Evolutionary conservation across 208 protist genomes (phyloP).

Genomic region (Leishmania aethiopica): DNA sequence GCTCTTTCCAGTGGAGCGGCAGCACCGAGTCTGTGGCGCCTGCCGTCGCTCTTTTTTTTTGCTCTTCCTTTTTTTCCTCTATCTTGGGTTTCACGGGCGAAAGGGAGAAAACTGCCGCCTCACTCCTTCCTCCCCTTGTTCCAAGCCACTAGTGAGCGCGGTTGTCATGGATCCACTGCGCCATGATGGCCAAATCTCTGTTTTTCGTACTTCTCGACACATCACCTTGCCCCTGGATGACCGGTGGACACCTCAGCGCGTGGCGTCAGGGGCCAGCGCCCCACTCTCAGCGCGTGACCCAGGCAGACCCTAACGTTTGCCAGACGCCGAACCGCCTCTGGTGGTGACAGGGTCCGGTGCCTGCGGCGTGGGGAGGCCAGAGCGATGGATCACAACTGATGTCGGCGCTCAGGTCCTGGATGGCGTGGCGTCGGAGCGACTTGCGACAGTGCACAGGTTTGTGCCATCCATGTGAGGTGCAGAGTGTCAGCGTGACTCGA

Average conservation of each 20-base stretch:
- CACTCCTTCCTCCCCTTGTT: background rate
- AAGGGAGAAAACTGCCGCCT: background rate
- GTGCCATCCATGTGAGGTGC: background rate
- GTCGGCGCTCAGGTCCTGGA: background rate
- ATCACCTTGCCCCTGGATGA: background rate
- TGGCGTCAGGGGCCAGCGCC: background rate
- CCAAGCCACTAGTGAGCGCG: background rate
- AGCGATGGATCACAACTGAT: background rate
- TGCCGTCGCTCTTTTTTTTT: background rate
- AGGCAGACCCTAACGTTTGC: background rate
- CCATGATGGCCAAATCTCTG: background rate
- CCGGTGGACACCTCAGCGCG: background rate
- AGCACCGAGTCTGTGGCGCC: background rate
- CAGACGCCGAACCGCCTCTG: background rate
- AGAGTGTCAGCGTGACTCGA: background rate
- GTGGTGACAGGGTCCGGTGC: background rate
- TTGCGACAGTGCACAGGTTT: background rate
- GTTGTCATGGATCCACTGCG: background rate
- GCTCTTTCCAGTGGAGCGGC: background rate
- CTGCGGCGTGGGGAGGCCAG: background rate
- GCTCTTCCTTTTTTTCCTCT: background rate
- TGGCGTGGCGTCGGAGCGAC: background rate
- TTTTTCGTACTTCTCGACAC: background rate
- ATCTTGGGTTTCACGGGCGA: background rate
- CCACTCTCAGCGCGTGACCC: background rate